These are phyloP conservation scores for Cutaneotrichosporon sp. DNA, from an alignment of 1,284 basidiomycete species.

Conservation along the genomic window DNA sequence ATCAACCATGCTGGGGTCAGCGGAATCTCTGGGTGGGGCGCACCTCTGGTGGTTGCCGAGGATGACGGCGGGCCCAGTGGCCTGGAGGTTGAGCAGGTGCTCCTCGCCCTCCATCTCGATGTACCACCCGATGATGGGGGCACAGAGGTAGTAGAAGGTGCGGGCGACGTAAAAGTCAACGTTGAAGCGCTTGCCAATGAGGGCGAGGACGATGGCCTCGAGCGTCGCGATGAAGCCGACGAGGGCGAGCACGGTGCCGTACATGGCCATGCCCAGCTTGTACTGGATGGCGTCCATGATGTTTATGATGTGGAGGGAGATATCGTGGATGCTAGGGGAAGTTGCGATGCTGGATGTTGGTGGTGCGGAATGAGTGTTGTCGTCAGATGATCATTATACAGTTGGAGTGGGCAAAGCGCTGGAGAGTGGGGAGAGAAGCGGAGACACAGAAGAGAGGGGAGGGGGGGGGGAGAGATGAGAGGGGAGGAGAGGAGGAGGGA, in stretches of 20 bases:
- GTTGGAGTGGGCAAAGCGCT: neutral
- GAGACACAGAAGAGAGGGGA: neutral
- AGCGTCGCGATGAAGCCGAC: slow-evolving; percentile 76
- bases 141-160: slow-evolving; percentile 74
- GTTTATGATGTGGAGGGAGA: neutral
- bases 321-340: neutral
- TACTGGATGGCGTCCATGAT: slow-evolving; percentile 39
- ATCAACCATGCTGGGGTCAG: slow-evolving; percentile 68
- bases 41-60: slow-evolving; percentile 88
- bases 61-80: slow-evolving; percentile 64
- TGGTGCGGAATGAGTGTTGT: neutral
- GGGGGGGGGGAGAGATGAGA: slow-evolving; percentile 1
- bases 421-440: neutral
- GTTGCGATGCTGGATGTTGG: slow-evolving; percentile 3
- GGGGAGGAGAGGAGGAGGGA: neutral
- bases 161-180: slow-evolving; percentile 84
- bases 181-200: slow-evolving; percentile 73
- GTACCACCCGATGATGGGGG: slow-evolving; percentile 69
- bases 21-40: slow-evolving; percentile 9
- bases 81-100: slow-evolving; percentile 62
- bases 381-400: slow-evolving; percentile 8
- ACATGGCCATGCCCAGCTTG: slow-evolving; percentile 70
- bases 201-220: slow-evolving; percentile 67
- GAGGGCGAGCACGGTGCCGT: slow-evolving; percentile 70
- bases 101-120: slow-evolving; percentile 86